A percentile compares a stretch with the other conserved stretches of the same genome.
Evolutionary conservation across 2,329 filamentous ascomycete genomes (phyloP).

Genomic region (Penicillium thymicola): DNA sequence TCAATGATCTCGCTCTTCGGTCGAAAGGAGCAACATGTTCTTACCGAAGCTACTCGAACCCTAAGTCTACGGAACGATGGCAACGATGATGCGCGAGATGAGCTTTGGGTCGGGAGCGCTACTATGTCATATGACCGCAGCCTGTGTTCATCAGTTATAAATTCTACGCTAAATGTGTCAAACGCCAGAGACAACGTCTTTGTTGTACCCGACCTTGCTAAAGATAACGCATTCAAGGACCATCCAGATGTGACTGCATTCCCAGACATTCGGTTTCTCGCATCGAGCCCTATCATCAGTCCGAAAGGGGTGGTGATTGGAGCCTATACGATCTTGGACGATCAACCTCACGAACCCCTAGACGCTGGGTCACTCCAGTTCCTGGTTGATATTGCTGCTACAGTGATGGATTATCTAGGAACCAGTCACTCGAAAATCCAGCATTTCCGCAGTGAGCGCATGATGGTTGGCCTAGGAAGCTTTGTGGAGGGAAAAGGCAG

Average conservation of each 20-base stretch:
- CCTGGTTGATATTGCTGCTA: slow-evolving; percentile 50
- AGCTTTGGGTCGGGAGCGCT: slow-evolving; percentile 16
- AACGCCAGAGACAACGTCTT: neutral
- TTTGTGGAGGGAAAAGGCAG: slow-evolving; percentile 48
- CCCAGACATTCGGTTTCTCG: slow-evolving; percentile 46
- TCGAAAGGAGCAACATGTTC: slow-evolving; percentile 22
- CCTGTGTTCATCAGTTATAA: slow-evolving; percentile 8
- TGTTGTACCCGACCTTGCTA: slow-evolving; percentile 32
- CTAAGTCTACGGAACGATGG: slow-evolving; percentile 13
- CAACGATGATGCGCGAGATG: slow-evolving; percentile 2
- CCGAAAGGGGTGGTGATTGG: slow-evolving; percentile 55
- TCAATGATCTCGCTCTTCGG: slow-evolving; percentile 30
- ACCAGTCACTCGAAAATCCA: slow-evolving; percentile 50
- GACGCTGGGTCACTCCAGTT: slow-evolving; percentile 29
- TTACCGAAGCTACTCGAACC: slow-evolving; percentile 27
- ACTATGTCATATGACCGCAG: slow-evolving; percentile 16
- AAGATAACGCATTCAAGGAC: slow-evolving; percentile 32
- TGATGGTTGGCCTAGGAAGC: slow-evolving; percentile 52
- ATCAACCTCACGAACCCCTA: slow-evolving; percentile 48
- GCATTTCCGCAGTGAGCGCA: slow-evolving; percentile 49
- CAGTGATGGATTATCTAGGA: slow-evolving; percentile 58
- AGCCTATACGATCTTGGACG: slow-evolving; percentile 56
- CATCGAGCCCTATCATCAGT: slow-evolving; percentile 57
- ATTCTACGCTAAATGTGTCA: neutral
- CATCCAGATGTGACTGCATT: slow-evolving; percentile 27